A percentile compares a stretch with the other conserved stretches of the same genome.
Evolutionary conservation across 495 filamentous ascomycete species (phyloP).

Genomic region (Sphaerosporella brunnea): DNA sequence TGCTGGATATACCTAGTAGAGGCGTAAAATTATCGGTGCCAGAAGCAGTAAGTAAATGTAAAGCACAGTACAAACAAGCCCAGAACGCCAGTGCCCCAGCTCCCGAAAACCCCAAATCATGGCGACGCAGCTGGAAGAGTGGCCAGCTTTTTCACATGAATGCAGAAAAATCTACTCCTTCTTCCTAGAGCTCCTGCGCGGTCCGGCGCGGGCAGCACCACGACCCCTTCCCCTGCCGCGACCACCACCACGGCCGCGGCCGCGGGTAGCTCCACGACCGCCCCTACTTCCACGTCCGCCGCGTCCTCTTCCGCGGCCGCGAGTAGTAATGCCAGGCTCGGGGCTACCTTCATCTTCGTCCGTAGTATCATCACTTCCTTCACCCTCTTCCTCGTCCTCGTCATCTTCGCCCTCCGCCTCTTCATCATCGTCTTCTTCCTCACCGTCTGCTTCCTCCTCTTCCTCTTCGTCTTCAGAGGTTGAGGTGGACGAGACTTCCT

Average conservation of each 20-base stretch:
- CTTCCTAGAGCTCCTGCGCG: conserved; percentile 23
- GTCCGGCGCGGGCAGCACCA: too few species aligned
- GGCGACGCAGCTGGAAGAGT: too few species aligned
- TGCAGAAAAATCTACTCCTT: too few species aligned
- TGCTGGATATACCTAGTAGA: too few species aligned
- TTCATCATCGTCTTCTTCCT: conserved; percentile 14
- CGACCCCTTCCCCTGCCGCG: conserved; percentile 2
- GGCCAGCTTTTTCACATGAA: too few species aligned
- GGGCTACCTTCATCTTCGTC: conserved; percentile 35
- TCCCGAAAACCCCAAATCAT: too few species aligned
- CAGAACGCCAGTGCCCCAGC: too few species aligned
- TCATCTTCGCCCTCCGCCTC: neutral
- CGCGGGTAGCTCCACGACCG: neutral
- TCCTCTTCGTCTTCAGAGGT: too few species aligned
- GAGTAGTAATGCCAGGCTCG: conserved; percentile 20
- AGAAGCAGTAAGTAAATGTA: too few species aligned
- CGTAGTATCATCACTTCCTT: conserved; percentile 35
- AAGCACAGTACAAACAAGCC: too few species aligned
- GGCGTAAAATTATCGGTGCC: too few species aligned
- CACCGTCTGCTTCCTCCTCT: conserved; percentile 13
- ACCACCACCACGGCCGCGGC: conserved; percentile 7
- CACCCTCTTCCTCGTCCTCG: conserved; percentile 25
- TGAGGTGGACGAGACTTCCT: too few species aligned
- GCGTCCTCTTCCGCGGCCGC: conserved; percentile 13
- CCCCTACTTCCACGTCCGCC: conserved; percentile 12